Conservation (phyloP, 306 rosid species). For the Senna siamea region DNA sequence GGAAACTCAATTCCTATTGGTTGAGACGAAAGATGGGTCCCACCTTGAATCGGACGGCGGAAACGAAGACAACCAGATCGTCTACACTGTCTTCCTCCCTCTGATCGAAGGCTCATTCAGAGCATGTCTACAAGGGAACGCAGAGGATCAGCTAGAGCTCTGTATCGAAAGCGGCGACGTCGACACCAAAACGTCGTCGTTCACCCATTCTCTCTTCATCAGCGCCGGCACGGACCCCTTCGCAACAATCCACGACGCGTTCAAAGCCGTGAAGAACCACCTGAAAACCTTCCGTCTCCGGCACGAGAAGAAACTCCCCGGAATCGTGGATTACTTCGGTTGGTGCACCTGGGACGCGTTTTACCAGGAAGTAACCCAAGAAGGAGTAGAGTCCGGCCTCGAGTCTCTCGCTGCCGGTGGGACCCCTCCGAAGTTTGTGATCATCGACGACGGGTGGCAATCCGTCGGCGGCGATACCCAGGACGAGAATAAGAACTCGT, state of each 20-base stretch:
- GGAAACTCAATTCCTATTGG: constrained; percentile 82
- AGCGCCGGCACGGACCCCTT: constrained; percentile 84
- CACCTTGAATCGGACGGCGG: constrained; percentile 59
- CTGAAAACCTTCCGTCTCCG: constrained; percentile 75
- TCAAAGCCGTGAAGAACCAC: constrained; percentile 58
- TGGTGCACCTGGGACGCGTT: constrained; percentile 99
- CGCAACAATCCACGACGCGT: constrained; percentile 57
- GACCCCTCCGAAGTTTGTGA: constrained; percentile 79
- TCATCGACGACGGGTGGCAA: constrained; percentile 96
- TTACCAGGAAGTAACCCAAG: constrained; percentile 83
- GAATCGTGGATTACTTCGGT: constrained; percentile 69
- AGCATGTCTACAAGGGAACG: constrained; percentile 74
- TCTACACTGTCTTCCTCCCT: constrained; percentile 82
- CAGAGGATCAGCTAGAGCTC: constrained; percentile 63
- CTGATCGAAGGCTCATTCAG: constrained; percentile 78
- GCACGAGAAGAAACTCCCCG: constrained; percentile 86
- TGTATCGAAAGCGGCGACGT: constrained; percentile 86
- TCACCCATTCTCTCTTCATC: constrained; percentile 56
- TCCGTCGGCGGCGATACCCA: constrained; percentile 56
- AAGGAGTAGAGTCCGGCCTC: constrained; percentile 77
- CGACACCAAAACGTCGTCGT: constrained; percentile 67
- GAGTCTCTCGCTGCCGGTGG: constrained; percentile 64
- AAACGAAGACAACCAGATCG: constrained; percentile 49
- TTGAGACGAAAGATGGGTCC: constrained; percentile 76
- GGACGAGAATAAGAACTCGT: constrained; percentile 17